These are phyloP conservation scores for Dactylellina haptotyla DNA, from an alignment of 2,329 filamentous ascomycete species.

Conservation along the genomic window DNA sequence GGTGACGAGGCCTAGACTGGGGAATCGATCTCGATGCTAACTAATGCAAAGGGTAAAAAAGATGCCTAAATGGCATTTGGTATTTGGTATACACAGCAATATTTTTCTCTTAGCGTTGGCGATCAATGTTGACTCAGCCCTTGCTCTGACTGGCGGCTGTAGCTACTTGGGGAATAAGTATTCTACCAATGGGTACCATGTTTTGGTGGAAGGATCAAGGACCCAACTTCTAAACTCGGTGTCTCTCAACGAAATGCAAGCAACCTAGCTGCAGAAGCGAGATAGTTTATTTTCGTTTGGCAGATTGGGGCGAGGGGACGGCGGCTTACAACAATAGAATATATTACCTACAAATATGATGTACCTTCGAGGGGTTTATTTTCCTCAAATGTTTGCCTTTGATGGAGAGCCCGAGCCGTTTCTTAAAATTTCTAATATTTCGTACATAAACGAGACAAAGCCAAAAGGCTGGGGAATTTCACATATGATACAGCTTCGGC, in stretches of 20 bases:
- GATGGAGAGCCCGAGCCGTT: constrained; percentile 36
- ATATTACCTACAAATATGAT: background rate
- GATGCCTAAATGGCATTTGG: constrained; percentile 48
- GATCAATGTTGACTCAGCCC: constrained; percentile 46
- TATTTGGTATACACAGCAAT: constrained; percentile 15
- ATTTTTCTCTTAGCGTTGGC: constrained; percentile 22
- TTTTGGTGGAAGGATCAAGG: constrained; percentile 38
- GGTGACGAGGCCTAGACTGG: constrained; percentile 30
- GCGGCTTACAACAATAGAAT: background rate
- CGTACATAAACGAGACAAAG: constrained; percentile 11
- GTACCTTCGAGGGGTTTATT: constrained; percentile 21
- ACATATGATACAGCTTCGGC: constrained; percentile 30
- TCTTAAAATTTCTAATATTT: too few species aligned
- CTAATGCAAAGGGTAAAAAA: constrained; percentile 45
- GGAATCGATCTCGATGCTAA: constrained; percentile 40
- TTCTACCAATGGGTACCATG: constrained; percentile 43
- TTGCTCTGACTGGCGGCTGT: constrained; percentile 47
- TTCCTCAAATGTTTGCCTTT: constrained; percentile 45
- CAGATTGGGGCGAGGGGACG: constrained; percentile 24
- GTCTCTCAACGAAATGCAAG: constrained; percentile 45
- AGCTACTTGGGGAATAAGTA: constrained; percentile 31
- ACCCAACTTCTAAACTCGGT: constrained; percentile 27
- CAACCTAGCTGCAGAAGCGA: constrained; percentile 54
- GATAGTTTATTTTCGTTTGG: constrained; percentile 54
- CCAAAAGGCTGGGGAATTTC: constrained; percentile 25